A percentile compares a stretch with the other conserved stretches of the same genome.
These are phyloP conservation scores for Quercus lobata DNA, from an alignment of 331 rosid genomes.

Conservation along the genomic window DNA sequence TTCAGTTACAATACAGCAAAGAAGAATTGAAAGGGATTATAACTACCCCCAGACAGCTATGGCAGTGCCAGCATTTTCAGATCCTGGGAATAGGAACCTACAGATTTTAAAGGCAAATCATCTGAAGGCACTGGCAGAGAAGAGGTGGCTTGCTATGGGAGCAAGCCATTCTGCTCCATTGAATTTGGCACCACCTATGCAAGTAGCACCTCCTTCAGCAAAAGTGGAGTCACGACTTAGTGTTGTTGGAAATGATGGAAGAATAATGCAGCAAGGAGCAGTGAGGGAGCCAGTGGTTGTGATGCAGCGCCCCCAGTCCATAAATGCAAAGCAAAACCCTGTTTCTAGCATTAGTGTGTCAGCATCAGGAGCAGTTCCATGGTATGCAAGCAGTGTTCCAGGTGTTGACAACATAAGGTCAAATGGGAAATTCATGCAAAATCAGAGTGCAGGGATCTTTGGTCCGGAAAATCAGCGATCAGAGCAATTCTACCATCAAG, in stretches of 20 bases:
- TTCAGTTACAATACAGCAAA: constrained; percentile 46
- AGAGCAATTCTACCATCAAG: constrained; percentile 29
- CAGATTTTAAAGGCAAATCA: constrained; percentile 44
- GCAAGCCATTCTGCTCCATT: constrained; percentile 45
- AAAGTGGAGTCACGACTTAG: constrained; percentile 20
- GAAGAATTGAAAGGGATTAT: constrained; percentile 53
- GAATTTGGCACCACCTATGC: constrained; percentile 39
- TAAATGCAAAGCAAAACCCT: constrained; percentile 29
- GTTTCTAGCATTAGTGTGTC: constrained; percentile 20
- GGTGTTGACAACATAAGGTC: constrained; percentile 24
- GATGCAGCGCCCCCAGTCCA: constrained; percentile 42
- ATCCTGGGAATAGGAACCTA: constrained; percentile 27
- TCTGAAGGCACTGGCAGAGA: constrained; percentile 40
- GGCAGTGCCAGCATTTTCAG: constrained; percentile 39
- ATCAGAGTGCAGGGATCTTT: neutral
- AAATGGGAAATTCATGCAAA: constrained; percentile 21
- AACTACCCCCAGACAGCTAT: constrained; percentile 46
- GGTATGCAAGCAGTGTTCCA: constrained; percentile 21
- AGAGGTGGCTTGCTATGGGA: constrained; percentile 58
- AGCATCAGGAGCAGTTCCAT: constrained; percentile 24
- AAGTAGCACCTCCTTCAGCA: constrained; percentile 30
- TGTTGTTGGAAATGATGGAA: constrained; percentile 22
- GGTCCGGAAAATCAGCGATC: neutral
- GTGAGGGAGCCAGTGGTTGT: constrained; percentile 31
- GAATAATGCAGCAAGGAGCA: constrained; percentile 24